These are phyloP conservation scores for Dittrichia graveolens DNA, from an alignment of 129 eudicot species.

Conservation along the genomic window DNA sequence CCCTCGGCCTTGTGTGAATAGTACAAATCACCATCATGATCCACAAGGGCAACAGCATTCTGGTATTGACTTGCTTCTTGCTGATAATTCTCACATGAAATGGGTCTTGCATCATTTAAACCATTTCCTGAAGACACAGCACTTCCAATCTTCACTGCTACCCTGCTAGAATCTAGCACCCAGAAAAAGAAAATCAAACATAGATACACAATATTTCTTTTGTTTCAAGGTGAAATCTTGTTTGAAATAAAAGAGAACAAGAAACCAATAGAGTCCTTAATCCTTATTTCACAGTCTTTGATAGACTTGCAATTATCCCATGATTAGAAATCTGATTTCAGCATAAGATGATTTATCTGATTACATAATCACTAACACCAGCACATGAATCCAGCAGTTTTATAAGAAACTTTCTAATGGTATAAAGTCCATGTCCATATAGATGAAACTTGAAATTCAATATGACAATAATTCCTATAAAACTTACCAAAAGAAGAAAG, in stretches of 20 bases:
- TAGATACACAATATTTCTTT: background rate
- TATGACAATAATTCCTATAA: background rate
- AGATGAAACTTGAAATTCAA: background rate
- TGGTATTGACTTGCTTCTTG: constrained; percentile 39
- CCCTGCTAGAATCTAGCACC: constrained; percentile 46
- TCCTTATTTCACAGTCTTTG: constrained; percentile 15
- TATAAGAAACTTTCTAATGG: background rate
- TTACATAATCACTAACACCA: constrained; percentile 7
- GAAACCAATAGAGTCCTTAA: background rate
- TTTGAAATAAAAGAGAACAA: constrained; percentile 3
- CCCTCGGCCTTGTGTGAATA: constrained; percentile 63
- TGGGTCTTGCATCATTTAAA: constrained; percentile 38
- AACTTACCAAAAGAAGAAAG: constrained; percentile 52
- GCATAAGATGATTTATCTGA: background rate
- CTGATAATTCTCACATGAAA: constrained; percentile 42
- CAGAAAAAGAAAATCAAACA: constrained; percentile 9
- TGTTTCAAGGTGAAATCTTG: background rate
- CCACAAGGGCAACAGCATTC: constrained; percentile 52
- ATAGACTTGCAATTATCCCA: background rate
- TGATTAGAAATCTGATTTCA: background rate
- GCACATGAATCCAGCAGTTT: background rate
- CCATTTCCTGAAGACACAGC: constrained; percentile 43
- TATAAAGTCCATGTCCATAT: background rate
- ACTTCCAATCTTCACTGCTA: constrained; percentile 49
- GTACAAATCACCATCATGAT: constrained; percentile 54